These are phyloP conservation scores for Odontarrhena argentea DNA, from an alignment of 345 rosid species.

Conservation along the genomic window DNA sequence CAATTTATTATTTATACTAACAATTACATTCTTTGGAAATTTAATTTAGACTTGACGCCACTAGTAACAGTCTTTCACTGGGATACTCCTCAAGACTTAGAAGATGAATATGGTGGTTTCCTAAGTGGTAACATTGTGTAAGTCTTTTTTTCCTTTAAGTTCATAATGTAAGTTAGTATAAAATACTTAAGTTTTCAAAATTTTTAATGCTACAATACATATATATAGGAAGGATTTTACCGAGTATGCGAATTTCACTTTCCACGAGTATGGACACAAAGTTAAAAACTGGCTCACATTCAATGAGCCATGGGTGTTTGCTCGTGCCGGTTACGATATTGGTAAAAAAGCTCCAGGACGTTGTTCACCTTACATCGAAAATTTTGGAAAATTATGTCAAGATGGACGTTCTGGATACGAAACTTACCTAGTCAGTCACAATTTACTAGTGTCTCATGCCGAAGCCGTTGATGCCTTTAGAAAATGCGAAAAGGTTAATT, in stretches of 20 bases:
- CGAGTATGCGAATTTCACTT: conserved; percentile 38
- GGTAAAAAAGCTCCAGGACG: conserved; percentile 45
- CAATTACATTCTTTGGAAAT: no score
- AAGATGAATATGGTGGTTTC: conserved; percentile 46
- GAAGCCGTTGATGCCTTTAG: conserved; percentile 29
- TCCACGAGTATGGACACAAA: conserved; percentile 41
- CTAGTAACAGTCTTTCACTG: conserved; percentile 43
- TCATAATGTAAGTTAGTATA: neutral
- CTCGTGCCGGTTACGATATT: conserved; percentile 40
- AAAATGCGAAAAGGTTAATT: conserved; percentile 35
- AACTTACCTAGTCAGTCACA: conserved; percentile 43
- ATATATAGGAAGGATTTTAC: conserved; percentile 28
- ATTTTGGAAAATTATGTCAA: neutral
- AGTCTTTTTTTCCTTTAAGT: conserved; percentile 12
- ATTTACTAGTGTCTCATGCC: conserved; percentile 37
- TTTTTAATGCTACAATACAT: neutral
- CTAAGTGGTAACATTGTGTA: conserved; percentile 39
- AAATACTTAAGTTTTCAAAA: no score
- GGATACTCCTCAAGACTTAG: conserved; percentile 44
- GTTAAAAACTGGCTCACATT: conserved; percentile 41
- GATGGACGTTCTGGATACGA: conserved; percentile 45
- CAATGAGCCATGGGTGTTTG: conserved; percentile 45
- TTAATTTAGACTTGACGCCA: conserved; percentile 31
- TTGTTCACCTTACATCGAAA: conserved; percentile 35
- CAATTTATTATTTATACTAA: no score